Evolutionary conservation across 345 rosid species (phyloP).

Genomic region (Firmiana major): DNA sequence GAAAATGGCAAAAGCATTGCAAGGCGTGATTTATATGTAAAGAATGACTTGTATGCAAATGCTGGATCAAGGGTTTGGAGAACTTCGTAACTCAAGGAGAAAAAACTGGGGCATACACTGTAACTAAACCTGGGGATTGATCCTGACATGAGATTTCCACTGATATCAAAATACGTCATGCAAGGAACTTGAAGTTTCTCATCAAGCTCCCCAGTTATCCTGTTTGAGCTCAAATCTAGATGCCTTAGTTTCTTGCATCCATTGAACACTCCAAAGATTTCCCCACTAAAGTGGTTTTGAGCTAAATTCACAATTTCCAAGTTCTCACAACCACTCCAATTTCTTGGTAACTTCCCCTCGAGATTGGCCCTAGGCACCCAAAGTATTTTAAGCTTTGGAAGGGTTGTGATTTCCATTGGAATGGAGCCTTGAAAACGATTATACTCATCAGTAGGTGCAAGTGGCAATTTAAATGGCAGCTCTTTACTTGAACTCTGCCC

Average conservation of each 20-base stretch:
- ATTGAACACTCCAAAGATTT: conserved; percentile 18
- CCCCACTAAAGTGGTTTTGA: conserved; percentile 27
- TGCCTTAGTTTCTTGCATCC: conserved; percentile 27
- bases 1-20: not conserved
- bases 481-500: not conserved
- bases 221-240: conserved; percentile 32
- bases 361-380: conserved; percentile 33
- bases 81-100: not conserved
- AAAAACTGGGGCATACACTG: conserved; percentile 17
- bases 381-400: conserved; percentile 27
- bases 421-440: conserved; percentile 31
- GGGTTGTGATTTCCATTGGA: conserved; percentile 23
- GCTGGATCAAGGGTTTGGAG: not conserved
- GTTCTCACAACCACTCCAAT: conserved; percentile 28
- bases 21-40: conserved; percentile 17
- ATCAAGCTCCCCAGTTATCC: conserved; percentile 23
- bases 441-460: conserved; percentile 15
- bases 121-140: conserved; percentile 26
- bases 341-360: conserved; percentile 22
- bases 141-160: conserved; percentile 31
- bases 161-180: conserved; percentile 34
- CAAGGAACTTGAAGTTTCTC: conserved; percentile 32
- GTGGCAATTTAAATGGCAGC: not conserved
- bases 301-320: conserved; percentile 36
- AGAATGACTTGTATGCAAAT: conserved; percentile 26